Evolutionary conservation across 2,329 filamentous ascomycete genomes (phyloP), one percentile per base, ranked within the genome.

Genomic region (Harringtonia aguacate): DNA sequence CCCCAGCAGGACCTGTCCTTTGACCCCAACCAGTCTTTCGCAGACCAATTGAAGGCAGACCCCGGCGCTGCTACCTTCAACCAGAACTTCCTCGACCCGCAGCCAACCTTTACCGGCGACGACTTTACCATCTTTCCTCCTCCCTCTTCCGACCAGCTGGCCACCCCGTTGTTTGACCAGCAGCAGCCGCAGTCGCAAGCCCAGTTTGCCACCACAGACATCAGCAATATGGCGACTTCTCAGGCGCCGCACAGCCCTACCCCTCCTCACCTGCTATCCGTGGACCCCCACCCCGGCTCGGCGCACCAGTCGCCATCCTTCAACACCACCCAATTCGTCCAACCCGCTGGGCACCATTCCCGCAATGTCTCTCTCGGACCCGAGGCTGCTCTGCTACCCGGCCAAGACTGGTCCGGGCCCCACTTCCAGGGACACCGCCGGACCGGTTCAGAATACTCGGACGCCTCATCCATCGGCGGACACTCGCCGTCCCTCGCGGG

Each of bases 361-460:
- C 67, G 75, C 46, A 69, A 78, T 57, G 62, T 68, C 22, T 79
- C 75, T 4, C 65, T 79, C 3, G 72, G 72, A 1, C 75, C 75
- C 3, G 72, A 76, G 55, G 70, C 73, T 7, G 75, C 75, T 2
- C 60, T 78, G n/a, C 60, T 75, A 24, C 68, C 66, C 3, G 65
- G 62, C n/a, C 73, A 76, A 50, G 73, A 78, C 47, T 79, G 74
- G 74, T 68, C 53, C 14, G 52, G 48, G 2, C 62, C 68, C 14
- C 72, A 77, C 47, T 95, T 94, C 57, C 82, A 86, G 52, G 72
- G 77, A n/a, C 90, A 95, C 59, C 77, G 88, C 53, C 79, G 89
- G 56, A 81, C 78, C 31, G 85, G 86, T 1, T 95, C 89, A n/a
- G 90, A 95, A 54, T 87, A 83, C 56, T 95, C 88, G 3, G 90